Percentiles rank a stretch among this genome's conserved stretches.
Conservation (phyloP, 176 grass and related monocot species). For the Raddia distichophylla region DNA sequence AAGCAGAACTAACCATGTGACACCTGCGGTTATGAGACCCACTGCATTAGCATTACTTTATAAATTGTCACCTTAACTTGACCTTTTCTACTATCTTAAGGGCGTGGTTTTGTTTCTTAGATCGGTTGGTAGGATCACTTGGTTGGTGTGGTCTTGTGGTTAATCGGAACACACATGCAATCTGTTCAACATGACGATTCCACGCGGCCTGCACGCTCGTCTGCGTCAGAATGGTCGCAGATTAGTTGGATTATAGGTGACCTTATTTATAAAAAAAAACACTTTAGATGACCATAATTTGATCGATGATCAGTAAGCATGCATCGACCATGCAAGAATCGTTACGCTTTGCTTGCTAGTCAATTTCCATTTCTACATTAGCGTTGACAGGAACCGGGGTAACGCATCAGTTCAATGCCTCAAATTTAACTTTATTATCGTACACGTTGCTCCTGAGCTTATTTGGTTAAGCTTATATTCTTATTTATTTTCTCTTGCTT, state of each 20-base stretch:
- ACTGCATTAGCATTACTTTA: background rate
- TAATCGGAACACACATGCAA: conserved; percentile 7
- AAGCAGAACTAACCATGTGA: background rate
- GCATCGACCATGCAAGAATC: too few species aligned
- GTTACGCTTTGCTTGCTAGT: too few species aligned
- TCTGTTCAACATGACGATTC: background rate
- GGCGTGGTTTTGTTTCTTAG: background rate
- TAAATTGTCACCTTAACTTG: conserved; percentile 3
- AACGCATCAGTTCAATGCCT: too few species aligned
- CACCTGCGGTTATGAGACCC: background rate
- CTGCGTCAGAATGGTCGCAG: background rate
- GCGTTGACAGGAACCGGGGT: too few species aligned
- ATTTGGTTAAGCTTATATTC: too few species aligned
- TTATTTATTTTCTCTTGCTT: too few species aligned
- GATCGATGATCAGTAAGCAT: background rate
- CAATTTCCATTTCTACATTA: too few species aligned
- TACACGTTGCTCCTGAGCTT: too few species aligned
- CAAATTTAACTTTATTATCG: too few species aligned
- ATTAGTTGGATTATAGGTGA: background rate
- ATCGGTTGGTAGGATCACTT: background rate
- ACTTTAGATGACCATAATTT: background rate
- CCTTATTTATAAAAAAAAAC: too few species aligned
- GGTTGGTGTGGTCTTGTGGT: background rate
- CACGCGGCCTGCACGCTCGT: background rate
- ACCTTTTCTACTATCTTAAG: background rate